Conservation (phyloP, 1,139 yeast species). For the Taphrina sp. region DNA sequence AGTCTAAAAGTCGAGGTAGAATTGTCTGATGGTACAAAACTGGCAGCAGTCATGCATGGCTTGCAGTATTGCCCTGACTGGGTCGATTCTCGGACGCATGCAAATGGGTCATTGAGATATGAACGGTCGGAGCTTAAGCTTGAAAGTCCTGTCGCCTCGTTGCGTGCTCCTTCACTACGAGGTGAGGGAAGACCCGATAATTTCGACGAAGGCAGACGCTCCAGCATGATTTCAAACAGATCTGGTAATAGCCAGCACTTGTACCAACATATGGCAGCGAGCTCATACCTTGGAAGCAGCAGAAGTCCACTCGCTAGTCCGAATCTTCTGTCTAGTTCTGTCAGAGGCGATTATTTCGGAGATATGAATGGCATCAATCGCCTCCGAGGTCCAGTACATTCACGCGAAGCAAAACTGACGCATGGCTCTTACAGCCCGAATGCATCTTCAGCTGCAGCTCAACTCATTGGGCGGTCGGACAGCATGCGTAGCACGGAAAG, state of each 20-base stretch:
- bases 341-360: conserved; percentile 3
- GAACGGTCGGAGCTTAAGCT: conserved; percentile 5
- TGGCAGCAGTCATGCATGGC: conserved; percentile 21
- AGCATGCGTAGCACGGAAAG: conserved; percentile 3
- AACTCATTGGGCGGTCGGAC: conserved; percentile 11
- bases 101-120: conserved; percentile 2
- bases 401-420: conserved; percentile 5
- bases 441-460: background rate
- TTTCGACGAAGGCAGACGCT: background rate
- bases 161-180: background rate
- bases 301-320: conserved; percentile 10
- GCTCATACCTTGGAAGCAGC: background rate
- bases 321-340: background rate
- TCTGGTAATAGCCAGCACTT: conserved; percentile 4
- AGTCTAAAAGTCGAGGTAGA: conserved; percentile 23
- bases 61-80: conserved; percentile 13
- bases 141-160: conserved; percentile 10
- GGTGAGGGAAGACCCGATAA: background rate
- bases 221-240: conserved; percentile 5
- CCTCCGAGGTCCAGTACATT: background rate
- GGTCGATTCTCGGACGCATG: conserved; percentile 20
- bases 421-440: conserved; percentile 23
- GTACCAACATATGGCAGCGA: conserved; percentile 8
- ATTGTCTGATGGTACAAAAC: conserved; percentile 2
- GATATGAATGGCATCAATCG: background rate